A percentile compares a stretch with the other conserved stretches of the same genome.
Conservation (phyloP, 2,329 filamentous ascomycete genomes). For the Arthroderma sp. region DNA sequence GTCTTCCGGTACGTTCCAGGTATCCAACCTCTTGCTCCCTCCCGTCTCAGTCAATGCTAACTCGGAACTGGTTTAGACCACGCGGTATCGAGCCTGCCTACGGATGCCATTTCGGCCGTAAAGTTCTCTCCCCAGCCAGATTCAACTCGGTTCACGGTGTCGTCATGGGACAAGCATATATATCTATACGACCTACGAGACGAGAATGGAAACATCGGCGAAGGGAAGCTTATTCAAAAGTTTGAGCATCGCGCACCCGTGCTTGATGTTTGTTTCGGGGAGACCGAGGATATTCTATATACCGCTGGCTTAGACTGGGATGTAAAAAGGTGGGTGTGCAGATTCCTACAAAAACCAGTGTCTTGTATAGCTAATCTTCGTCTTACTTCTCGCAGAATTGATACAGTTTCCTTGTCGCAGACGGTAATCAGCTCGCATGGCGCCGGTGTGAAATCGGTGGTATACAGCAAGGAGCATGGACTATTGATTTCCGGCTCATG, state of each 20-base stretch:
- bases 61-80: conserved; percentile 38
- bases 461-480: conserved; percentile 63
- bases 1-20: too few relatives aligned
- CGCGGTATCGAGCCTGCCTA: conserved; percentile 68
- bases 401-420: conserved; percentile 59
- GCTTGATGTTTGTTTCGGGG: conserved; percentile 82
- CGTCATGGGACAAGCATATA: conserved; percentile 86
- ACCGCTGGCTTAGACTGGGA: conserved; percentile 76
- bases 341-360: background rate
- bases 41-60: too few relatives aligned
- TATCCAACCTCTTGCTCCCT: too few relatives aligned
- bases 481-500: conserved; percentile 83
- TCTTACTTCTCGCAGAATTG: conserved; percentile 37
- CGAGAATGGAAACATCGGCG: conserved; percentile 41
- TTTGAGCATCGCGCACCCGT: conserved; percentile 76
- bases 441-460: conserved; percentile 67
- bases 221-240: conserved; percentile 53
- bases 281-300: conserved; percentile 69
- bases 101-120: conserved; percentile 75
- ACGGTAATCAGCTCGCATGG: conserved; percentile 65
- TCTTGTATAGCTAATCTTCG: background rate
- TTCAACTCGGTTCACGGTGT: conserved; percentile 69
- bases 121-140: conserved; percentile 67
- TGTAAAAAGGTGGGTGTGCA: conserved; percentile 52
- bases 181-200: conserved; percentile 70